A percentile compares a stretch with the other conserved stretches of the same genome.
These are phyloP conservation scores for Pleurotus tuber-regium DNA, from an alignment of 768 basidiomycete genomes.

Conservation along the genomic window DNA sequence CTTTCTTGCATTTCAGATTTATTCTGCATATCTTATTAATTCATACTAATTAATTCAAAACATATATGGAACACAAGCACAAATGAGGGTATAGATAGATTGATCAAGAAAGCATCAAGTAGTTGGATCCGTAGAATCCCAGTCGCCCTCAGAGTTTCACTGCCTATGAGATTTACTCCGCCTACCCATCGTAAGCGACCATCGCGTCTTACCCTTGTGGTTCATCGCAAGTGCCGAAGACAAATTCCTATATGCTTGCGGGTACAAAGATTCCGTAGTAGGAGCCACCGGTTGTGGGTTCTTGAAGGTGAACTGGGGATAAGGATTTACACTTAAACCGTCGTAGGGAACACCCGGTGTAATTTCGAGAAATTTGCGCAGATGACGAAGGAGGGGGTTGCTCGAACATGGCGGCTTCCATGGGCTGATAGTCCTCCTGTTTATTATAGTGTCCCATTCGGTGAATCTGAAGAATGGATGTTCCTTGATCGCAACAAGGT, in stretches of 20 bases:
- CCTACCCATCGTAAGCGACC: no score
- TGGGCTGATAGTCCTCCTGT: conserved; percentile 4
- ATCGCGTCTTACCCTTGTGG: no score
- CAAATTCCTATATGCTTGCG: conserved; percentile 12
- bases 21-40: no score
- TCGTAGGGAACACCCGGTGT: neutral
- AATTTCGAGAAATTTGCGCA: neutral
- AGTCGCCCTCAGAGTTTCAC: no score
- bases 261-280: neutral
- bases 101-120: no score
- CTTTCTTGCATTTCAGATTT: no score
- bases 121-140: no score
- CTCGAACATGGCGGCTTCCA: neutral
- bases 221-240: no score
- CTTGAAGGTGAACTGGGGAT: conserved; percentile 1
- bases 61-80: no score
- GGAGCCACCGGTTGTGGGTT: neutral
- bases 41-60: no score
- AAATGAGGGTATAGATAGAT: no score
- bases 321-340: neutral
- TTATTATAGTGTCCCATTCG: neutral
- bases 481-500: neutral
- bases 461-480: conserved; percentile 2
- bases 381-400: neutral
- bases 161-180: no score